These are phyloP conservation scores for Takashimella koratensis DNA, from an alignment of 1,284 basidiomycete genomes.

Conservation along the genomic window DNA sequence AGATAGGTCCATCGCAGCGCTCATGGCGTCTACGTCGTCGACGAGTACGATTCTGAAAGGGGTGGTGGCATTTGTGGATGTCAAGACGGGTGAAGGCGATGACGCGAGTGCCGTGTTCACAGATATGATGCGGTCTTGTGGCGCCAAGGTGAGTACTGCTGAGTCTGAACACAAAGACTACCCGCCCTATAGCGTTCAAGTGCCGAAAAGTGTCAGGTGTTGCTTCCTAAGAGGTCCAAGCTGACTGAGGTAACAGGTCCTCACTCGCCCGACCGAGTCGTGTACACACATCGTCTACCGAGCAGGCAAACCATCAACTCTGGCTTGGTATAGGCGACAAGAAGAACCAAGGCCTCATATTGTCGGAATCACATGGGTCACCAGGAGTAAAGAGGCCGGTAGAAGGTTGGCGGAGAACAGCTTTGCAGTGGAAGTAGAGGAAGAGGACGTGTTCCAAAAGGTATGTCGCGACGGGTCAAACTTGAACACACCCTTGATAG, in stretches of 20 bases:
- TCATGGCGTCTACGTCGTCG: constrained; percentile 22
- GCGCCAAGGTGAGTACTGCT: constrained; percentile 63
- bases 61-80: constrained; percentile 84
- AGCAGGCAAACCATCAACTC: constrained; percentile 72
- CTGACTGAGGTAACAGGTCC: constrained; percentile 55
- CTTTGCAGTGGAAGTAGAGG: constrained; percentile 66
- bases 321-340: constrained; percentile 65
- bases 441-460: constrained; percentile 66
- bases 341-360: constrained; percentile 58
- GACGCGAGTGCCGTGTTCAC: constrained; percentile 78
- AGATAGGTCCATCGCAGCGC: constrained; percentile 25
- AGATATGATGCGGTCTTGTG: constrained; percentile 75
- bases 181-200: not conserved
- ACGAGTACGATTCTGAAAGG: constrained; percentile 55
- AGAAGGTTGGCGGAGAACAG: constrained; percentile 62
- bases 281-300: constrained; percentile 91
- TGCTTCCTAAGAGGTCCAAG: no score
- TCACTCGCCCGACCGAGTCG: constrained; percentile 50
- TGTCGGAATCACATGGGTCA: constrained; percentile 89
- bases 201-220: no score
- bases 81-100: constrained; percentile 78
- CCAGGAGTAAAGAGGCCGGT: constrained; percentile 72
- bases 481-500: no score
- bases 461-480: constrained; percentile 50
- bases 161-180: not conserved